Base-by-base conservation (phyloP, 768 basidiomycete genomes). In the Flagelloscypha sp. region DNA sequence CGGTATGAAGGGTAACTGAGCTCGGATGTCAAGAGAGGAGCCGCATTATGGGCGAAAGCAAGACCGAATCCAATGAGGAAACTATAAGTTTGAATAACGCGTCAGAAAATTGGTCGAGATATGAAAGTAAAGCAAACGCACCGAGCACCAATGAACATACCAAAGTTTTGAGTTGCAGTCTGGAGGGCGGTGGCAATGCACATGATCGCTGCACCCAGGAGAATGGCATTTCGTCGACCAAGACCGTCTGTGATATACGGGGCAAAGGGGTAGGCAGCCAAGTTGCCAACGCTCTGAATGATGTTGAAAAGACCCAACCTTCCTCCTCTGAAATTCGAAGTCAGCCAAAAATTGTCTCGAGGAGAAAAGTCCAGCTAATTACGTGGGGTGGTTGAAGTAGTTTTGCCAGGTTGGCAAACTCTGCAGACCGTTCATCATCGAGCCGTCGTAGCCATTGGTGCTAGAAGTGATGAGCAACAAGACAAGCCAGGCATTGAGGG, bases 1-100 rank as follows among this genome's bases (percentile, higher is more conserved):
- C 88, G 85, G 57, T 92, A 81, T 8, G 72, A 63, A 11, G 87
- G 88, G 55, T 89, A 89, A 1, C 87, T 70, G n/a, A 90, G 59
- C 58, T 92, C 88, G 32, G 85, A 81, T 36, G 90, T 76, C 61
- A 90, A 59, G 66, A 89, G 72, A 8, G 88, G 86, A 8, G 87
- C 85, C 34, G 84, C 76, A 48, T 76, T 45, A 65, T 72, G 64
- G 39, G 80, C 79, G 45, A 84, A 83, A 2, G 79, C 78, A 27
- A 84, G 65, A 44, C 84, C 82, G 52, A 85, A 83, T 33, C 84
- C 84, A 37, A 84, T 79, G 35, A 80, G 61, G 66, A 82, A 80
- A 48, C 71, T 72, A 33, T 12, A 19, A 17, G 6, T 9, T 18
- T 19, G 7, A 24, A 30, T 7, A 6, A 37, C 35, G 10, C 40